phyloP scores from a whole-genome alignment of 768 basidiomycete genomes.

The Tremella mesenterica region DNA sequence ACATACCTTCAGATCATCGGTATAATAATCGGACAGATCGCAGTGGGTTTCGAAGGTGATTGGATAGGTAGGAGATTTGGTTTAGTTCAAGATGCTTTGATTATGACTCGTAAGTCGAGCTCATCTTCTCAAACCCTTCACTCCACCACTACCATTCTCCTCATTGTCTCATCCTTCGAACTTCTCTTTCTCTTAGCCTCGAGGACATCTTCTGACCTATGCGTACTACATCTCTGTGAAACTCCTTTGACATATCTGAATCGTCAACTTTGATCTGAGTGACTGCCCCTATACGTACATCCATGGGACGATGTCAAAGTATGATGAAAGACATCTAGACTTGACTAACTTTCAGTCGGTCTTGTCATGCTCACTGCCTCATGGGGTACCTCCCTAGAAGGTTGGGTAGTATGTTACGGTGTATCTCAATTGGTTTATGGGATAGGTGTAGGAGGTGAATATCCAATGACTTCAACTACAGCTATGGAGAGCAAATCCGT shows the following conservation, averaged over 20 bases:
- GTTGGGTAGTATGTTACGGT: conserved; percentile 47
- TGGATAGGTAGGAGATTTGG: conserved; percentile 47
- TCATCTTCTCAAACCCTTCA: neutral
- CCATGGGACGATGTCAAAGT: no score
- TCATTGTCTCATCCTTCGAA: neutral
- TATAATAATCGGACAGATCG: conserved; percentile 46
- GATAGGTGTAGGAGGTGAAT: conserved; percentile 42
- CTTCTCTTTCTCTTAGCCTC: no score
- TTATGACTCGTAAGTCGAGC: conserved; percentile 42
- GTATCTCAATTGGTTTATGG: conserved; percentile 47
- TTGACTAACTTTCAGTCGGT: conserved; percentile 29
- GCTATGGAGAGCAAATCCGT: conserved; percentile 42
- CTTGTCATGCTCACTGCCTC: conserved; percentile 47
- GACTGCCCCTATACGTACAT: no score
- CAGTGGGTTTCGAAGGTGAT: conserved; percentile 46
- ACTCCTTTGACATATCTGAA: neutral
- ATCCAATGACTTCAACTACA: conserved; percentile 47
- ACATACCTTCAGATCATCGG: conserved; percentile 46
- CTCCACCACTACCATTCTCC: neutral
- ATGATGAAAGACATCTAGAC: no score
- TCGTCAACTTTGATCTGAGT: no score
- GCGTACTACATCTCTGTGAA: no score
- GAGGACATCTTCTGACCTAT: no score
- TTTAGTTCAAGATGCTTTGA: conserved; percentile 45
- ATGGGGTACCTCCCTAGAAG: conserved; percentile 45